phyloP scores from a whole-genome alignment of 495 filamentous ascomycete species.

The Penicillium silybi region DNA sequence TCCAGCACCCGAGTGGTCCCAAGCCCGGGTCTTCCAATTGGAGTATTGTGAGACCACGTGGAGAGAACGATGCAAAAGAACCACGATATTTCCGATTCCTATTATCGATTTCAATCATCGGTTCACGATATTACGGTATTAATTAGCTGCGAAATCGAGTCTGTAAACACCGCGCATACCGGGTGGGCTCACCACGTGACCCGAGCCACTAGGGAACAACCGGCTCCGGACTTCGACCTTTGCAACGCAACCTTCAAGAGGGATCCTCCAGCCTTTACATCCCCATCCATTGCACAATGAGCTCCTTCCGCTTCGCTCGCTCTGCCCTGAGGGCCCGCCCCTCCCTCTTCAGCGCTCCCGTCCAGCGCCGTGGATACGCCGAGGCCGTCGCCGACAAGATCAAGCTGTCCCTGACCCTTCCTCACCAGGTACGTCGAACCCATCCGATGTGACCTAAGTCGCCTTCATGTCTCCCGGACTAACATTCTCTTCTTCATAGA shows the following conservation, averaged over 20 bases:
- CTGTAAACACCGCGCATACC: neutral
- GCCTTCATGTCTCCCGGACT: slow-evolving; percentile 15
- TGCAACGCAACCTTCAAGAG: slow-evolving; percentile 44
- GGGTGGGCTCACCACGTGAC: slow-evolving; percentile 30
- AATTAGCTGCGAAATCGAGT: neutral
- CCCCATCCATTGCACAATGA: slow-evolving; percentile 62
- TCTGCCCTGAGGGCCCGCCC: slow-evolving; percentile 77
- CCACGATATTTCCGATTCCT: neutral
- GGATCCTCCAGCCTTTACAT: slow-evolving; percentile 36
- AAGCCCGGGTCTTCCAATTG: neutral
- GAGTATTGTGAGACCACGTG: neutral
- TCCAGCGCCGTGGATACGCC: slow-evolving; percentile 86
- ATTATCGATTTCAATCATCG: neutral
- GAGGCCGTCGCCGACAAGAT: slow-evolving; percentile 95
- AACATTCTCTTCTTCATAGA: slow-evolving; percentile 39
- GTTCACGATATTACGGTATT: neutral
- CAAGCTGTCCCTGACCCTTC: slow-evolving; percentile 92
- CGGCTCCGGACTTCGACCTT: slow-evolving; percentile 45
- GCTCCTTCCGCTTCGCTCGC: slow-evolving; percentile 84
- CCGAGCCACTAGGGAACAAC: slow-evolving; percentile 43
- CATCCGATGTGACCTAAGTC: slow-evolving; percentile 4
- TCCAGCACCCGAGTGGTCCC: neutral
- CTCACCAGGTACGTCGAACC: slow-evolving; percentile 81
- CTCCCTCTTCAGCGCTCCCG: slow-evolving; percentile 59
- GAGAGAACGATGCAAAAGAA: neutral